Percentiles rank a stretch among this genome's conserved stretches.
Conservation (phyloP, 495 filamentous ascomycete species). For the Lepraria neglecta region DNA sequence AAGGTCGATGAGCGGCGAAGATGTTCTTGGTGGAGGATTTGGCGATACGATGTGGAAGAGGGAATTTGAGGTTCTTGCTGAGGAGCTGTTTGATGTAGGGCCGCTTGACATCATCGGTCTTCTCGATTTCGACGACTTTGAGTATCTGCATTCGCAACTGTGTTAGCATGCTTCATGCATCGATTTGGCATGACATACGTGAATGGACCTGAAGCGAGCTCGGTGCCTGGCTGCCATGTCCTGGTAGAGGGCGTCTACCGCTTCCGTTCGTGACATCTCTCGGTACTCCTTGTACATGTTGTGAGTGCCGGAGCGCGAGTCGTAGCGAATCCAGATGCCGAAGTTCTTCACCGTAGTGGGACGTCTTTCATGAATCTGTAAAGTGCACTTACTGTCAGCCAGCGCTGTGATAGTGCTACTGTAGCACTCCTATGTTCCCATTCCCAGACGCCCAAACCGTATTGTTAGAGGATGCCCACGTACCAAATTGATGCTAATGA, state of each 20-base stretch:
- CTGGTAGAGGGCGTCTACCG: conserved; percentile 95
- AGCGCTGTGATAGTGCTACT: no score
- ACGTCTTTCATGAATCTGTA: conserved; percentile 94
- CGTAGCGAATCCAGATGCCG: conserved; percentile 99
- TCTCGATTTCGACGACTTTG: conserved; percentile 93
- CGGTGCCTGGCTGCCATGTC: conserved; percentile 99
- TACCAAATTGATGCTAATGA: conserved; percentile 94
- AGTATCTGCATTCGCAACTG: conserved; percentile 61
- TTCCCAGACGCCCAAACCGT: background rate
- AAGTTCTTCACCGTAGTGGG: conserved; percentile 99
- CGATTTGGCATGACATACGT: conserved; percentile 56
- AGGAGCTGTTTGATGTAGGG: conserved; percentile 99
- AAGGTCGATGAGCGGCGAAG: conserved; percentile 83
- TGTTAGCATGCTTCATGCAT: background rate
- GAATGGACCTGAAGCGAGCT: conserved; percentile 92
- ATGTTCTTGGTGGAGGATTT: conserved; percentile 75
- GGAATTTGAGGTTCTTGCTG: conserved; percentile 92
- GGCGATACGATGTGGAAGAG: conserved; percentile 89
- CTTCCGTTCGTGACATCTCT: conserved; percentile 90
- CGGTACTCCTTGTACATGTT: conserved; percentile 99
- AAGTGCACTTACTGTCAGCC: background rate
- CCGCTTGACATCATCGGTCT: conserved; percentile 84
- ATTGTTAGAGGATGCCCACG: conserved; percentile 32
- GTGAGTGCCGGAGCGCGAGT: conserved; percentile 98
- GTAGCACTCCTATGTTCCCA: background rate